Evolutionary conservation across 2,329 filamentous ascomycete species (phyloP), one percentile per base, ranked within the genome.

Genomic region (Didymella exigua): DNA sequence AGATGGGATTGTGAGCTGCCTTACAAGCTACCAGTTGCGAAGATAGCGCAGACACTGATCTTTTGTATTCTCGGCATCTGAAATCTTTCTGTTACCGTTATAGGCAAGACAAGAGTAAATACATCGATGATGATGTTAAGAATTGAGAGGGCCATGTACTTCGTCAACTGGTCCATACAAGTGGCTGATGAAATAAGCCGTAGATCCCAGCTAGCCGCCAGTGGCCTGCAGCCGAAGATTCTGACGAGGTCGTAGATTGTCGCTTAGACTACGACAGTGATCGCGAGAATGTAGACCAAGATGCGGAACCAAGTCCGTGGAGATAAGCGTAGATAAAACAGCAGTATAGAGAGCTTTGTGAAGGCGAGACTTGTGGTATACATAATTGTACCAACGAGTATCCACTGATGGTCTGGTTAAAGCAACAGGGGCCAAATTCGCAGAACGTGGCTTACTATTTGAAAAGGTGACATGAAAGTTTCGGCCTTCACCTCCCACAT

Each of bases 51-150:
- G 2, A 34, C 29, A 21, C n/a, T 26, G 21, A 49, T 27, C 7
- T 34, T 49, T 21, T 33, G 46, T 18, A 14, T 24, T 11, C 3
- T 10, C 14, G 29, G 46, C 21, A 49, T 49, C 3, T 27, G 46
- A 9, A 41, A 13, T 41, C 19, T 8, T 33, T 10, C 9, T 21
- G 34, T 16, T 7, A 34, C 29, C 14, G 36, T n/a, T 5, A 34
- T 21, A 0, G 46, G 37, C 14, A 49, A 37, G 1, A 34, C 10
- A 19, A 58, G 43, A 3, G 38, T 38, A 2, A 52, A 42, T 2
- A 56, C 21, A n/a, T 58, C 56, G 43, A 55, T 49, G 34, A 58
- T 47, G 23, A 58, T 51, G 44, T 54, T 54, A 21, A 58, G 41
- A 3, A 58, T n/a, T 3, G 55, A 58, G 5, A 58, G 50, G 2